These are phyloP conservation scores for Uromyces viciae-fabae DNA, from an alignment of 1,284 basidiomycete genomes.

Conservation along the genomic window DNA sequence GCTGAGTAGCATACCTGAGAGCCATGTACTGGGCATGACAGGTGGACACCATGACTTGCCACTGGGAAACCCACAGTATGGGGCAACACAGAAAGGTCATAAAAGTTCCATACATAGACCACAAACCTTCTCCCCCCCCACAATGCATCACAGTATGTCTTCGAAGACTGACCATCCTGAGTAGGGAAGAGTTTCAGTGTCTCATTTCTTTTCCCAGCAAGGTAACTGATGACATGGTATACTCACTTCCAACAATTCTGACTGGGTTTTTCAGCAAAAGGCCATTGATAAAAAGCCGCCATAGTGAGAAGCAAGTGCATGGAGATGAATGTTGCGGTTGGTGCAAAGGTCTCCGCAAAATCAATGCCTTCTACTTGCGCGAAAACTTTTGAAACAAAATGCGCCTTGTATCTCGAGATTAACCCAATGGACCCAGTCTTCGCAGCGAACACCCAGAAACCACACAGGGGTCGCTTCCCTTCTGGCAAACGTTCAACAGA, in stretches of 20 bases:
- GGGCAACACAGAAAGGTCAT: background rate
- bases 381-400: background rate
- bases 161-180: background rate
- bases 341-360: background rate
- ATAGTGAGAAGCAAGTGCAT: background rate
- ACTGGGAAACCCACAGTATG: background rate
- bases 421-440: background rate
- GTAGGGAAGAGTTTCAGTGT: background rate
- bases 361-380: background rate
- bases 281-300: background rate
- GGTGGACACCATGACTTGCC: background rate
- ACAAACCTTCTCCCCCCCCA: background rate
- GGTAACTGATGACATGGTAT: background rate
- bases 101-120: background rate
- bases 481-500: background rate
- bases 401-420: background rate
- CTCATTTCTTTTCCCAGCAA: background rate
- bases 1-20: background rate
- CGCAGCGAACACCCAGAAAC: background rate
- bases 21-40: constrained; percentile 20
- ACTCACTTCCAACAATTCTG: background rate
- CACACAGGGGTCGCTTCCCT: background rate
- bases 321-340: background rate
- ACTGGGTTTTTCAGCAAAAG: background rate
- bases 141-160: background rate